These are phyloP conservation scores for Cladosporium sphaerospermum DNA, from an alignment of 2,329 filamentous ascomycete genomes.

Conservation along the genomic window DNA sequence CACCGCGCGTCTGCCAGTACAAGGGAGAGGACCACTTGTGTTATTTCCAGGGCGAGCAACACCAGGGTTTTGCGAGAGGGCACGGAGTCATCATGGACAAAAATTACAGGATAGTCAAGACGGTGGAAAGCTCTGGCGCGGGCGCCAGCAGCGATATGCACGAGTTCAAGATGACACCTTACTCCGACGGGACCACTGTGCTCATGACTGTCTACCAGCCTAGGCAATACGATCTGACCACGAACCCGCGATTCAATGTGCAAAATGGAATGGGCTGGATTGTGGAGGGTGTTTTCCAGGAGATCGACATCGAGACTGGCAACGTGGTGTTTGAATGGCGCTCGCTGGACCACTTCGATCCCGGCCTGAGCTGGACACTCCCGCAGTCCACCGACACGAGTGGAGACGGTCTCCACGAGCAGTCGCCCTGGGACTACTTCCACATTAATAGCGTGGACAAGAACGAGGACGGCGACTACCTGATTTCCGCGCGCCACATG, in stretches of 20 bases:
- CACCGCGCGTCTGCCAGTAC: conserved; percentile 45
- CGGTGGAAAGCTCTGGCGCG: conserved; percentile 35
- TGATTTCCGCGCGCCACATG: conserved; percentile 43
- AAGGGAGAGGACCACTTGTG: conserved; percentile 45
- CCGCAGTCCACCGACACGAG: conserved; percentile 38
- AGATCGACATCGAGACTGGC: conserved; percentile 50
- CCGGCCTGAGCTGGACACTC: conserved; percentile 42
- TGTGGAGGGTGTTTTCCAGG: conserved; percentile 49
- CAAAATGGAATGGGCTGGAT: conserved; percentile 44
- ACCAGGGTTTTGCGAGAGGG: conserved; percentile 46
- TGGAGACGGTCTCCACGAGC: conserved; percentile 42
- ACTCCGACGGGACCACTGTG: conserved; percentile 35
- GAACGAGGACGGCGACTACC: conserved; percentile 42
- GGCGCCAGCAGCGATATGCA: conserved; percentile 47
- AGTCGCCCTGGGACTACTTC: conserved; percentile 50
- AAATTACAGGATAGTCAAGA: conserved; percentile 44
- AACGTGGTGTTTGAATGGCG: conserved; percentile 55
- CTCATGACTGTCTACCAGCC: conserved; percentile 35
- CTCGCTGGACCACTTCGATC: conserved; percentile 51
- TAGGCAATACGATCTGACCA: conserved; percentile 41
- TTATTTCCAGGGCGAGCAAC: conserved; percentile 47
- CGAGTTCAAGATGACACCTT: conserved; percentile 44
- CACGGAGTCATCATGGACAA: conserved; percentile 49
- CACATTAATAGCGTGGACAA: conserved; percentile 51
- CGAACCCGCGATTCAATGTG: conserved; percentile 31